Base-by-base conservation (phyloP, 352 stramenopile genomes). In the Globisporangium barbulae region DNA sequence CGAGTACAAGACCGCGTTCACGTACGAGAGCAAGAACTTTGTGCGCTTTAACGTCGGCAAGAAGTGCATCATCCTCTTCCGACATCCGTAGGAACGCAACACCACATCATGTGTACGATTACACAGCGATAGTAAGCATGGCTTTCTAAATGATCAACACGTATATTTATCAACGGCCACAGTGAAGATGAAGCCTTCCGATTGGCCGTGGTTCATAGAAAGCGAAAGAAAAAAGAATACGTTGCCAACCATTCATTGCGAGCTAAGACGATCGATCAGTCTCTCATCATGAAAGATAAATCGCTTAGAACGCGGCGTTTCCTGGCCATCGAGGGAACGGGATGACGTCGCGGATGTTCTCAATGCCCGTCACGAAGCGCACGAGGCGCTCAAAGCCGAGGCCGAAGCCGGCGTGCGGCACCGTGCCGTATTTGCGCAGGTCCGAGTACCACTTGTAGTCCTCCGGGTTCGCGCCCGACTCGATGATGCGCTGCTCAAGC, bases 291-390 rank as follows among this genome's bases (percentile, higher is more conserved):
- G 35, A 41, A 3, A 41, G 31, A 12, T 9, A 33, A 31, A 10
- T 3, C 12, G 45, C 64, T 83, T 90, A 93, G 64, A 93, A 93
- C 42, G 98, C 79, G 42, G 97, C 97, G 86, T 98, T 98, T 63
- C 95, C 95, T 25, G 96, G 96, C 75, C 94, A 99, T 35, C 97
- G 84, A 37, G 97, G 97, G 58, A 99, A 97, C 37, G 98, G 94
- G 74, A 99, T 99, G 2, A 97, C 96, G 68, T 99, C 97, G 47
- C 97, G 89, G 70, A 99, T 99, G 77, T 99, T 99, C 62, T 99
- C 96, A 69, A 99, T 97, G 22, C 97, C 96, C 28, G 93, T 98
- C 12, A 98, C 88, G 67, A 99, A 99, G 28, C 96, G 96, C 31
- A 99, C 95, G 13, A 99, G 84, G 30, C 97, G 85, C 79, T 99